phyloP scores from a whole-genome alignment of 2,329 filamentous ascomycete species.

The Ceratocystis cacaofunesta region DNA sequence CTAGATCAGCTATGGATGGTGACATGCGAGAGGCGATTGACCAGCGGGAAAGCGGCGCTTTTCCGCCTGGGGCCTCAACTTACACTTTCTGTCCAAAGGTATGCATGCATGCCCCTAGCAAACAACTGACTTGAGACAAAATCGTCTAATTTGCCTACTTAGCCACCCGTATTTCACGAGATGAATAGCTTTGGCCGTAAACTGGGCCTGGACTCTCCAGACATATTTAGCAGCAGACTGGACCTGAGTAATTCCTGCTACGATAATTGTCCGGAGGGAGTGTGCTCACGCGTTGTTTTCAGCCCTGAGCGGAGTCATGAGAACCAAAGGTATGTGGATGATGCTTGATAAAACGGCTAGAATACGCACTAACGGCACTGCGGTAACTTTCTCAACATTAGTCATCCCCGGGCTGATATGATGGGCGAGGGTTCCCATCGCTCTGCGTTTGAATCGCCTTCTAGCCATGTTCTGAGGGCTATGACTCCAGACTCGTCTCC shows the following conservation, averaged over 20 bases:
- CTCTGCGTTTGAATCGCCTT: not conserved
- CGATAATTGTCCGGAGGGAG: not conserved
- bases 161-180: not conserved
- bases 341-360: not conserved
- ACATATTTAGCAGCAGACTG: not conserved
- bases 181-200: not conserved
- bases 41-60: not conserved
- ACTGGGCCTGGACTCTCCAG: not conserved
- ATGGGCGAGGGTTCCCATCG: not conserved
- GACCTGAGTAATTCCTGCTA: not conserved
- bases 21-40: not conserved
- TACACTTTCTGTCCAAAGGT: not conserved
- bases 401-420: not conserved
- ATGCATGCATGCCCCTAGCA: not conserved
- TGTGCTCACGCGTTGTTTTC: not conserved
- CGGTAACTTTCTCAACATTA: not conserved
- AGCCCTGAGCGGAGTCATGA: not conserved
- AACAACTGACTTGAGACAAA: not conserved
- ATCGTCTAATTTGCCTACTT: not conserved
- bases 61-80: not conserved
- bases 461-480: not conserved
- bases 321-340: not conserved
- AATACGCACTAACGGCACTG: not conserved
- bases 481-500: not conserved
- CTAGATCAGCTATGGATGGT: not conserved